A percentile compares a stretch with the other conserved stretches of the same genome.
These are phyloP conservation scores for Tetragonia tetragonoides DNA, from an alignment of 148 eudicot species.

Conservation along the genomic window DNA sequence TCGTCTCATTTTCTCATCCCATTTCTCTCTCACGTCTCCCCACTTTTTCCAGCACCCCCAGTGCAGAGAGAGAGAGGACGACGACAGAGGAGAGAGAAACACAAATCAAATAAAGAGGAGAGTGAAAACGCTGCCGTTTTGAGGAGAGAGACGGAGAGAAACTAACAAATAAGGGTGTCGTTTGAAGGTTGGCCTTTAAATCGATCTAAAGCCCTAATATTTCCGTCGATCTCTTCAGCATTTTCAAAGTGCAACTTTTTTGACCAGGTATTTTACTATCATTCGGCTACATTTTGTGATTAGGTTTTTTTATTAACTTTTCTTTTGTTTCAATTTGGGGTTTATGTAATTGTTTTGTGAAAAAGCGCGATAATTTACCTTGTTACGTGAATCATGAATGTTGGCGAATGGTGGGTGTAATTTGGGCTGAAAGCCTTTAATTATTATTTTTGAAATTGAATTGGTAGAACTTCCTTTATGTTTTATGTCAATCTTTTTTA, in stretches of 20 bases:
- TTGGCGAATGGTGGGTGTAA: neutral
- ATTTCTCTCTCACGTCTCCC: neutral
- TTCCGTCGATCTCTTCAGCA: neutral
- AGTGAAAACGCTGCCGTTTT: neutral
- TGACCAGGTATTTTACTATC: constrained; percentile 12
- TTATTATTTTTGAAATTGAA: neutral
- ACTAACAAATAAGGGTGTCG: neutral
- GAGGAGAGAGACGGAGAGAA: neutral
- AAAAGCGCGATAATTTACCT: neutral
- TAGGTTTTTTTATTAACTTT: neutral
- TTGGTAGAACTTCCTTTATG: neutral
- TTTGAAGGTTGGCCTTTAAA: neutral
- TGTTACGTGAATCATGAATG: neutral
- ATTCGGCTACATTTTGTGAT: neutral
- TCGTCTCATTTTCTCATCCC: neutral
- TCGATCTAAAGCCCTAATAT: constrained; percentile 9
- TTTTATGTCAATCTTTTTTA: neutral
- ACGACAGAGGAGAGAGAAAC: constrained; percentile 9
- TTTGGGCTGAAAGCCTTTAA: neutral
- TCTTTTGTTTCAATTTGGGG: neutral
- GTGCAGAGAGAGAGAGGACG: neutral
- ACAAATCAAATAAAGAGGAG: neutral
- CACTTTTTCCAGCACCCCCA: too few species aligned
- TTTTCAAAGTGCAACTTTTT: neutral
- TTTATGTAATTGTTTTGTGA: neutral